A percentile compares a stretch with the other conserved stretches of the same genome.
phyloP scores from a whole-genome alignment of 1,139 yeast species.

The Saccharomyces hybrid region DNA sequence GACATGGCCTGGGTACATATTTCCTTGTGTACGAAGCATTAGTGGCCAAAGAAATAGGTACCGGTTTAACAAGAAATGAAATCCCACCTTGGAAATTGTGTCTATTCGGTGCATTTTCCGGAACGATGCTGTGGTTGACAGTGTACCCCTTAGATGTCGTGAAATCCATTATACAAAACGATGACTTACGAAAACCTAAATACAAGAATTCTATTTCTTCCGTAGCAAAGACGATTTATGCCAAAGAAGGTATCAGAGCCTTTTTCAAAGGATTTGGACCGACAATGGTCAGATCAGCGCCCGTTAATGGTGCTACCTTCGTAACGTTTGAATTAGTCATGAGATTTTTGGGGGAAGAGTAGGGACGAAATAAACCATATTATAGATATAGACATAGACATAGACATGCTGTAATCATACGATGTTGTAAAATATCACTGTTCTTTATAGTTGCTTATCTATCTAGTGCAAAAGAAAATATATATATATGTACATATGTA shows the following conservation, averaged over 20 bases:
- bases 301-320: conserved; percentile 94
- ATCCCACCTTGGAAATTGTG: conserved; percentile 82
- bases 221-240: conserved; percentile 49
- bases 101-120: conserved; percentile 75
- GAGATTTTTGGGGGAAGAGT: conserved; percentile 43
- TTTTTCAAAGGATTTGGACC: conserved; percentile 86
- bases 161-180: conserved; percentile 83
- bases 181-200: conserved; percentile 47
- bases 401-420: not conserved
- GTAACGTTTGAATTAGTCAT: conserved; percentile 84
- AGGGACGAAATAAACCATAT: not conserved
- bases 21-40: conserved; percentile 85
- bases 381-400: not conserved
- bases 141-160: conserved; percentile 80
- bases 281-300: conserved; percentile 89
- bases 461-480: not conserved
- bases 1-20: conserved; percentile 82
- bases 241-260: conserved; percentile 58
- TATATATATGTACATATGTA: not conserved
- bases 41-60: conserved; percentile 49
- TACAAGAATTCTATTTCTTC: conserved; percentile 34
- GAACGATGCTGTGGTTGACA: conserved; percentile 76
- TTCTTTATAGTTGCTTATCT: not conserved
- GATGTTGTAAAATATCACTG: not conserved
- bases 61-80: conserved; percentile 46